Evolutionary conservation across 2,329 filamentous ascomycete genomes (phyloP), one percentile per base, ranked within the genome.

Genomic region (Karstenula rhodostoma): DNA sequence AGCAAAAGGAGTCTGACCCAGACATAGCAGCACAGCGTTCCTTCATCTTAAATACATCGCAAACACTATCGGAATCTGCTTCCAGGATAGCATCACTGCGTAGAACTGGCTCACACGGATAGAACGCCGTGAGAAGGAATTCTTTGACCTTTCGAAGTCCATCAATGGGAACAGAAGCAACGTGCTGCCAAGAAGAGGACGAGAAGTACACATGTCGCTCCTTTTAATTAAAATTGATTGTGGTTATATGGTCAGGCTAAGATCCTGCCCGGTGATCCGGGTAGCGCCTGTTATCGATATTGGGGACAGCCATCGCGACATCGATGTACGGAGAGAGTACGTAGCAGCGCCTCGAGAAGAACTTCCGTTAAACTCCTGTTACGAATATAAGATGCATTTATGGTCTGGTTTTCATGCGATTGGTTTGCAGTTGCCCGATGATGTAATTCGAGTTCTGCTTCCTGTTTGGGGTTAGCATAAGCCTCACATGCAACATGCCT

Each of bases 251-350:
- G 27, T 22, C 23, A 33, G 25, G 9, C 22, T 44, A 9, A 17
- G 51, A 44, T 54, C 27, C 51, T 23, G 25, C 37, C 51, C 51
- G 51, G 33, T 17, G 51, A 19, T 35, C 51, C 51, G 37, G 27
- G 19, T 32, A 50, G 47, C 17, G 29, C 47, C 47, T 22, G 29
- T 17, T 35, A 4, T 35, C 47, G 47, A n/a, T 35, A 50, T 50
- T 50, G 29, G 4, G 10, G 47, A 19, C 29, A 35, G 19, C 9
- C 47, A 35, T 35, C 7, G 47, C 47, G 47, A 12, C 47, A 32
- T 50, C 47, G 27, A 33, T 29, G n/a, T 33, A 35, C 29, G 2
- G 33, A 50, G 33, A 50, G 29, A 35, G 29, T 19, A 50, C 15
- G 17, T 23, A 15, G n/a, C 9, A 19, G 43, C 43, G 19, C 43